Base-by-base conservation (phyloP, 129 eudicot genomes). In the Lonicera japonica region DNA sequence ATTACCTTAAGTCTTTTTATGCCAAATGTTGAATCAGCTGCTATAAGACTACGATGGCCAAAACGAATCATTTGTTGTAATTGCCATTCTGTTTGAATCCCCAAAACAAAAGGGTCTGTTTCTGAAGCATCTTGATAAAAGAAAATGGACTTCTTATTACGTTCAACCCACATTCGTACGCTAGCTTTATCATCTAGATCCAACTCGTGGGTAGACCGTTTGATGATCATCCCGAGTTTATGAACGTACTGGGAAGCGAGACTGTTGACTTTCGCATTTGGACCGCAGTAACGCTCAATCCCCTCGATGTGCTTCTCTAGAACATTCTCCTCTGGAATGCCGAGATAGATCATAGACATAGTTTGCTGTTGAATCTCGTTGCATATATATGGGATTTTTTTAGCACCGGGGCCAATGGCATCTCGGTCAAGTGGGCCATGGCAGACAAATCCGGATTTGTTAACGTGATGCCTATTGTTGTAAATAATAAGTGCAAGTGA, bases 11-110 rank as follows among this genome's bases (percentile, higher is more conserved):
- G 82, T 73, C 71, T 82, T 65, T 83, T 88, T 73, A 94, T 80
- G 25, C 96, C 98, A 74, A 92, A 92, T 17, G 88, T 85, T 7
- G 98, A 92, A 79, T 92, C 98, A 19, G 68, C 91, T 45, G 96
- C 98, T 56, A 92, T 66, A 43, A 88, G 80, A 56, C 87, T 92
- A 53, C 86, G 80, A 75, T 92, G 85, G 24, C 98, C 98, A 74
- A 87, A 92, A 19, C 98, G 84, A 72, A 92, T 67, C 98, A 92
- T 84, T 73, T 92, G 98, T 46, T 87, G 96, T 62, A 92, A 68
- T 70, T 92, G 98, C 98, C 98, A 92, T 70, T 92, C 98, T 20
- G 98, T 92, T 80, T 92, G 98, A 41, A 92, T 80, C 41, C 98
- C 96, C 77, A 92, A 77, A 68, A 92, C 57, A 71, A 92, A 92